These are phyloP conservation scores for Emergomyces africanus DNA, from an alignment of 2,329 filamentous ascomycete genomes.

Conservation along the genomic window DNA sequence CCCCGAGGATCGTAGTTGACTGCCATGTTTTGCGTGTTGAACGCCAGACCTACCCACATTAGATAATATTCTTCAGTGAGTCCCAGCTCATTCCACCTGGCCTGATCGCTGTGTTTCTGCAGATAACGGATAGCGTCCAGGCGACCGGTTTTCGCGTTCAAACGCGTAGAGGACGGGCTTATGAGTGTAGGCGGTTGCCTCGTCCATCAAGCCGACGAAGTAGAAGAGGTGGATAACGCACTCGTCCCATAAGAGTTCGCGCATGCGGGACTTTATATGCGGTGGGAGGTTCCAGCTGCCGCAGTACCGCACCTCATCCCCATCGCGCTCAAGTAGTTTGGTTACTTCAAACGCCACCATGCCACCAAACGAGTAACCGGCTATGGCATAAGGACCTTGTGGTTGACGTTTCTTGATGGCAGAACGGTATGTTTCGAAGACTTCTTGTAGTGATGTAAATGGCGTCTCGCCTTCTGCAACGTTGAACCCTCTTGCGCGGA, in stretches of 20 bases:
- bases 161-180: slow-evolving; percentile 14
- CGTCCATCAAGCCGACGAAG: slow-evolving; percentile 27
- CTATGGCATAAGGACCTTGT: slow-evolving; percentile 36
- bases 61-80: slow-evolving; percentile 13
- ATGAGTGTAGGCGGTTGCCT: slow-evolving; percentile 11
- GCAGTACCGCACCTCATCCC: slow-evolving; percentile 29
- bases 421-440: slow-evolving; percentile 25
- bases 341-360: slow-evolving; percentile 38
- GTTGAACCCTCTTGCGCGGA: slow-evolving; percentile 33
- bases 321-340: slow-evolving; percentile 29
- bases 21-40: slow-evolving; percentile 23
- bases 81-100: slow-evolving; percentile 20
- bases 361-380: slow-evolving; percentile 37
- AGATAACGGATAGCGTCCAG: slow-evolving; percentile 5
- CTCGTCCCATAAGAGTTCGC: slow-evolving; percentile 24
- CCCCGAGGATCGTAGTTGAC: slow-evolving; percentile 29
- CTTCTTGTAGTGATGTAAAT: slow-evolving; percentile 28
- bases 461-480: slow-evolving; percentile 14
- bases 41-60: slow-evolving; percentile 19
- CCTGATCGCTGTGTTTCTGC: slow-evolving; percentile 7
- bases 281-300: slow-evolving; percentile 34
- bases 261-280: slow-evolving; percentile 31
- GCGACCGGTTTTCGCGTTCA: neutral
- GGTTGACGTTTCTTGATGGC: slow-evolving; percentile 32
- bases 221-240: slow-evolving; percentile 27